Conservation (phyloP, 2,329 filamentous ascomycete genomes). For the Paecilomyces fulvus region DNA sequence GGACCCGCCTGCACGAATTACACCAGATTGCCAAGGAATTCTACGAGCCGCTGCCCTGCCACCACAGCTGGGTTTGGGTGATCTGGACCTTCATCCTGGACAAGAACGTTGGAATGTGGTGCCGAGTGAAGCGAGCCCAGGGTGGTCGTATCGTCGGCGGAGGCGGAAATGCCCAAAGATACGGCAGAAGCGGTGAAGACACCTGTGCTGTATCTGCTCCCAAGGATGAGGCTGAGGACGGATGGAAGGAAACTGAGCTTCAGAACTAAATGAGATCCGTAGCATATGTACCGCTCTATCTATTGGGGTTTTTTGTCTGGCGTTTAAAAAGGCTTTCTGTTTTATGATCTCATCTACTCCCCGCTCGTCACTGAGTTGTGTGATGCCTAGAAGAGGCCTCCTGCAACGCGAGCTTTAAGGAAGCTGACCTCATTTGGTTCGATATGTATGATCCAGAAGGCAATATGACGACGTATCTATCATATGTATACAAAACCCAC, state of each 20-base stretch:
- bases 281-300: neutral
- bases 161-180: slow-evolving; percentile 21
- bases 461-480: neutral
- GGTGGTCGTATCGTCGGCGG: slow-evolving; percentile 56
- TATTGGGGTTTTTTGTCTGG: neutral
- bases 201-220: slow-evolving; percentile 38
- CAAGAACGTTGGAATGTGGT: slow-evolving; percentile 78
- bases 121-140: slow-evolving; percentile 83
- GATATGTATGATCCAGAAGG: too few relatives aligned
- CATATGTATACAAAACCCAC: neutral
- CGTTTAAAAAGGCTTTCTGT: neutral
- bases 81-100: slow-evolving; percentile 96
- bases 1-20: slow-evolving; percentile 74
- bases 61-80: slow-evolving; percentile 84
- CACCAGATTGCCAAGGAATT: slow-evolving; percentile 80
- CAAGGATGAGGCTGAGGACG: slow-evolving; percentile 40
- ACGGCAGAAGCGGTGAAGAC: slow-evolving; percentile 35
- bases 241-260: slow-evolving; percentile 63
- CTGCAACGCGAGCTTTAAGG: too few relatives aligned
- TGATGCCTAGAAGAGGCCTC: too few relatives aligned
- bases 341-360: neutral
- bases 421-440: too few relatives aligned
- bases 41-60: slow-evolving; percentile 76
- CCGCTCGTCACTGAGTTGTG: too few relatives aligned
- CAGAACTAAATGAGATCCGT: slow-evolving; percentile 40